These are phyloP conservation scores for Claviceps cyperi DNA, from an alignment of 2,329 filamentous ascomycete genomes.

Conservation along the genomic window DNA sequence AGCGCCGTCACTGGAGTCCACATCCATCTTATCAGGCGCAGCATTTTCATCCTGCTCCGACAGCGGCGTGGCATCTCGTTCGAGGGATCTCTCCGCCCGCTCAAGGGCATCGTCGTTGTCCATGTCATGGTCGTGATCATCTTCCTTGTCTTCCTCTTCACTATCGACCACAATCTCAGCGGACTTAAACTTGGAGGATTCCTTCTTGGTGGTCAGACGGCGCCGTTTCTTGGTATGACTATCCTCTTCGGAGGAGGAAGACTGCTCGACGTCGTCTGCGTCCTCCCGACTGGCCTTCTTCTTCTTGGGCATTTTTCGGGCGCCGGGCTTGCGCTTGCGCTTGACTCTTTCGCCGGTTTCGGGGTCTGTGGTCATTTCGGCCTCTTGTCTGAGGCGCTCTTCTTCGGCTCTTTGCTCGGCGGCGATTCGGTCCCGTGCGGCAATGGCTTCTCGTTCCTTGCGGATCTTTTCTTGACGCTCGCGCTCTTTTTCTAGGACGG, in stretches of 20 bases:
- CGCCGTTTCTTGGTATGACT: constrained; percentile 47
- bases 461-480: constrained; percentile 68
- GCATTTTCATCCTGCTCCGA: constrained; percentile 23
- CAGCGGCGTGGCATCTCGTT: constrained; percentile 19
- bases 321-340: constrained; percentile 52
- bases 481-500: constrained; percentile 51
- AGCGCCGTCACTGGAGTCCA: constrained; percentile 25
- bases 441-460: constrained; percentile 73
- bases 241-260: constrained; percentile 28
- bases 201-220: constrained; percentile 37
- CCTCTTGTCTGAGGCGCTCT: constrained; percentile 32
- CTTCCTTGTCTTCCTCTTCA: constrained; percentile 30
- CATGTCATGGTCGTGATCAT: constrained; percentile 5
- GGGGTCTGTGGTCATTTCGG: constrained; percentile 66
- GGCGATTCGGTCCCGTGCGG: constrained; percentile 57
- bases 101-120: constrained; percentile 29
- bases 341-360: constrained; percentile 73
- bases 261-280: constrained; percentile 32
- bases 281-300: constrained; percentile 25
- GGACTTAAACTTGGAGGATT: constrained; percentile 62
- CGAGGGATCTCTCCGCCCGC: constrained; percentile 28
- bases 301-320: constrained; percentile 39
- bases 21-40: constrained; percentile 35
- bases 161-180: constrained; percentile 71
- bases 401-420: constrained; percentile 45